Conservation (phyloP, 139 green algal genomes). For the Tetradesmus obliquus region DNA sequence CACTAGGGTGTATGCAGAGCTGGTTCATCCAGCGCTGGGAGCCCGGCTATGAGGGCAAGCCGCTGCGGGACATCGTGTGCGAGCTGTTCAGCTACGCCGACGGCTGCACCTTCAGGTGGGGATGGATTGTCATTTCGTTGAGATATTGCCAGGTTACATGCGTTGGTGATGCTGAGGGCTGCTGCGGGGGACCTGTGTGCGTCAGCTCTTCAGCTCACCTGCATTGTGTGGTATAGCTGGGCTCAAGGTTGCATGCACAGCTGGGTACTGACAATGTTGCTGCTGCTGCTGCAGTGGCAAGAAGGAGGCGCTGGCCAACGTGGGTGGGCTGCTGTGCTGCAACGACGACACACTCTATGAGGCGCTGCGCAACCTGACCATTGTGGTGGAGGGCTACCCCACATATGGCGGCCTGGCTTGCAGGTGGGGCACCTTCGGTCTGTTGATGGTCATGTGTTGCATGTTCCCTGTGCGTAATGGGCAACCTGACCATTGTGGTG, state of each 20-base stretch:
- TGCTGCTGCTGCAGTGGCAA: conserved; percentile 33
- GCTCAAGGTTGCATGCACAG: too few species aligned
- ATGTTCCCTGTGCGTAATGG: too few species aligned
- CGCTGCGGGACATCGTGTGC: conserved; percentile 26
- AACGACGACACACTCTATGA: conserved; percentile 45
- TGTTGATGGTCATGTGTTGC: neutral
- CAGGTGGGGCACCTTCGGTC: neutral
- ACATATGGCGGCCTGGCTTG: conserved; percentile 27
- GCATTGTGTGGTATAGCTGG: too few species aligned
- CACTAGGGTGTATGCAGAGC: too few species aligned
- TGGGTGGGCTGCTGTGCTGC: conserved; percentile 49
- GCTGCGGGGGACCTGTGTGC: too few species aligned
- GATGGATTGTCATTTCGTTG: too few species aligned
- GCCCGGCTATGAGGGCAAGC: conserved; percentile 16
- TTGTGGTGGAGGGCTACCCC: conserved; percentile 44
- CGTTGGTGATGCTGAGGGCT: too few species aligned
- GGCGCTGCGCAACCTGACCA: conserved; percentile 48
- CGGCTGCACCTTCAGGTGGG: conserved; percentile 38
- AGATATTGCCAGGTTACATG: too few species aligned
- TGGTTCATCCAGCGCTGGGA: conserved; percentile 12
- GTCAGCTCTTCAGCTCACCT: too few species aligned
- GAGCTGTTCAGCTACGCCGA: conserved; percentile 43
- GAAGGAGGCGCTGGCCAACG: conserved; percentile 47
- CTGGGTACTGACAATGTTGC: neutral
- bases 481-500: neutral